These are phyloP conservation scores for Pinus tabuliformis DNA, from an alignment of 75 land plant genomes.

Conservation along the genomic window DNA sequence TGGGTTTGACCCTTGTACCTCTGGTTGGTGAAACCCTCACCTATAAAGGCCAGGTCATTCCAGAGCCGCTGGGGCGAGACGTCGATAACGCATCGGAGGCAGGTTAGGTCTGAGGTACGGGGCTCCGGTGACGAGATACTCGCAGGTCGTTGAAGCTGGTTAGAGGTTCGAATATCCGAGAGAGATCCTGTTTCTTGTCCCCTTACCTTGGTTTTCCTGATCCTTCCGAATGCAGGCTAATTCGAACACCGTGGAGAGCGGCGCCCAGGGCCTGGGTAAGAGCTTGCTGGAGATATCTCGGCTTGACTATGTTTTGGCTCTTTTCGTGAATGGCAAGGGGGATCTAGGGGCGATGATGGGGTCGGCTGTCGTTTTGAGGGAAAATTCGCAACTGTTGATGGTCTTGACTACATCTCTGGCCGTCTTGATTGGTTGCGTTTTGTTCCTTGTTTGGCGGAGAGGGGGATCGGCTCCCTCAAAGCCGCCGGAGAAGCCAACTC, in stretches of 20 bases:
- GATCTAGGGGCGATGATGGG: not conserved
- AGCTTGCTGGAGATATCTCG: constrained; percentile 16
- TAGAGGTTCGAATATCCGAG: not conserved
- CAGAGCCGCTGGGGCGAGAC: not conserved
- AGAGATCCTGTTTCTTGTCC: not conserved
- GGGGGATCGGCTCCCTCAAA: constrained; percentile 6
- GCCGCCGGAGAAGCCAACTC: constrained; percentile 28
- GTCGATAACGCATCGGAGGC: not conserved
- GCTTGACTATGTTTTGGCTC: constrained; percentile 24
- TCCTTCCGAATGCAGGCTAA: constrained; percentile 1
- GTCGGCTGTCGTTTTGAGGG: not conserved
- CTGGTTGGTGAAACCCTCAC: constrained; percentile 2
- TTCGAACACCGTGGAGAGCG: constrained; percentile 4
- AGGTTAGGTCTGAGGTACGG: not conserved
- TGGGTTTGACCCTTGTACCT: constrained; percentile 10
- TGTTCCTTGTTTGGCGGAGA: constrained; percentile 31
- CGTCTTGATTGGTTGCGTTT: constrained; percentile 27
- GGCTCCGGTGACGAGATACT: too few species aligned
- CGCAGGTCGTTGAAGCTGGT: too few species aligned
- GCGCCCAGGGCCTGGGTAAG: not conserved
- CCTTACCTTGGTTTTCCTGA: not conserved
- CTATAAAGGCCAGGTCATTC: not conserved
- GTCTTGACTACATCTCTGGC: constrained; percentile 38
- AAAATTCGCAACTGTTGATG: constrained; percentile 10
- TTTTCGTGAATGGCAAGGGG: constrained; percentile 17